Base-by-base conservation (phyloP, 352 stramenopile genomes). In the Phytophthora pistaciae region DNA sequence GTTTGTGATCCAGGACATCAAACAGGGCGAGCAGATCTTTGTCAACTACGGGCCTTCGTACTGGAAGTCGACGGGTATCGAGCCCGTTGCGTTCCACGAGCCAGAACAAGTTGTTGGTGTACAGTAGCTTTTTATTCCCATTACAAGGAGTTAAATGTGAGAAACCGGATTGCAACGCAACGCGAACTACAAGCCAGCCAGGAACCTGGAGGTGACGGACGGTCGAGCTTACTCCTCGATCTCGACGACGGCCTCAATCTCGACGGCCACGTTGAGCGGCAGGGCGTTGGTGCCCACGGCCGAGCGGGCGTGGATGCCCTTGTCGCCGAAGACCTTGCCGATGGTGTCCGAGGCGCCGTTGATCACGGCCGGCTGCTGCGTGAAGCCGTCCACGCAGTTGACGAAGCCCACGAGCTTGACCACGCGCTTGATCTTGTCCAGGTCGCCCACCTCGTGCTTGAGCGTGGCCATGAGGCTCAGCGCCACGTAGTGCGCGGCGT, bases 351-450 rank as follows among this genome's bases (percentile, higher is more conserved):
- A 98, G 48, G 91, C 94, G 65, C 97, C 97, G 88, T 99, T 99
- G 73, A 99, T 95, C 7, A 99, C 96, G 16, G 81, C 75, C 3
- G 96, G 95, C 82, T 99, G 96, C 58, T 88, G 84, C 20, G 84
- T 82, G 80, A 98, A 99, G 68, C 91, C 91, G 60, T 98, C 91
- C 20, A 96, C 83, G 72, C 94, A 99, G 79, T 98, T 98, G 48
- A 99, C 96, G 76, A 99, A 99, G 65, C 96, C 96, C 52, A 98
- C 92, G 58, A 99, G 79, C 90, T 99, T 99, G 31, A 99, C 93
- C 55, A 99, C 83, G 66, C 94, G 87, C 78, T 95, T 97, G 61
- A 99, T 88, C 60, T 93, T 88, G 81, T 98, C 96, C 56, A 99
- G 83, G 78, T 99, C 94, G 46, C 92, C 92, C 42, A 97, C 70